Base-by-base conservation (phyloP, 352 stramenopile genomes). In the Pythium insidiosum region DNA sequence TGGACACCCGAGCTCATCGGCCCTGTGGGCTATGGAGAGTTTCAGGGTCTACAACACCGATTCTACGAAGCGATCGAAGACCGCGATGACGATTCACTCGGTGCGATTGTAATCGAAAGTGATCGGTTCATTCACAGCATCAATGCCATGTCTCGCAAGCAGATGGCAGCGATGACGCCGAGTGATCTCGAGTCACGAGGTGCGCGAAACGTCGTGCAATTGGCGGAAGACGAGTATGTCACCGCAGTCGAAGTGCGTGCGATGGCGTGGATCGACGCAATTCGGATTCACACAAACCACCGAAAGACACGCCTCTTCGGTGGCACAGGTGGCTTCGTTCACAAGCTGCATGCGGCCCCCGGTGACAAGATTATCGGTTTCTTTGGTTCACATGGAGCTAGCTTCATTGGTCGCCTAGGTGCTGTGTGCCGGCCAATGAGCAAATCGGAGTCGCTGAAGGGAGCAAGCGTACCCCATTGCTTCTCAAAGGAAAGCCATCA, bases 201-300 rank as follows among this genome's bases (percentile, higher is more conserved):
- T 56, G 21, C 33, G 64, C 16, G 49, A 49, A 24, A 25, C 45
- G 23, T 38, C 22, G 22, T 60, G 65, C 16, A 47, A 48, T 30
- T 88, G 10, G 31, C 41, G 7, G 52, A 47, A 4, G 41, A 50
- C 35, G 74, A 88, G 51, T 78, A 62, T 38, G 52, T 88, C 26
- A 69, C 58, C 19, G 57, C 50, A 12, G 62, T 88, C 4, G 69
- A 84, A 31, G 53, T 84, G 2, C 59, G 69, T 3, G 65, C 72
- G 1, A 70, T 70, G 59, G 68, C 67, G 12, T 88, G 67, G 67
- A 68, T 88, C 26, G 72, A 88, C 42, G 74, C 69, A 6, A 46
- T 88, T 12, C 67, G 79, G 34, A 56, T 88, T 11, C 63, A 82
- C 54, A 88, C 74, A 2, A 88, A 84, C 38, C 15, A 63, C 23